Evolutionary conservation across 176 grass and related monocot species (phyloP).

Genomic region (Melocanna baccifera): DNA sequence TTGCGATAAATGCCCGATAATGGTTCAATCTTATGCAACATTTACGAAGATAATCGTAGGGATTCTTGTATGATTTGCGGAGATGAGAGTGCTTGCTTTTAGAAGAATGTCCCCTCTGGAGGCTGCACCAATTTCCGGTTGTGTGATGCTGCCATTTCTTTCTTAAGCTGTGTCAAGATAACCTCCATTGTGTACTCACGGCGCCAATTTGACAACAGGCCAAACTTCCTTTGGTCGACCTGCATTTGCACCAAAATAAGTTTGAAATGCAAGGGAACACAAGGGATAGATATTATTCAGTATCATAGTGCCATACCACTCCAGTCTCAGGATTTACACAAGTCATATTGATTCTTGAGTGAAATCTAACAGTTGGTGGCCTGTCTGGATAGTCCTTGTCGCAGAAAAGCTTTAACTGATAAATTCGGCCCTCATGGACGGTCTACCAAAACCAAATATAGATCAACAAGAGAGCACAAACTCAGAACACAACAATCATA

Average conservation of each 20-base stretch:
- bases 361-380: slow-evolving; percentile 33
- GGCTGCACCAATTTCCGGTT: slow-evolving; percentile 36
- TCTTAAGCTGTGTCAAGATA: slow-evolving; percentile 40
- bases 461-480: not conserved
- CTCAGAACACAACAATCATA: not conserved
- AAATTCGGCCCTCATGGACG: slow-evolving; percentile 29
- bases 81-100: not conserved
- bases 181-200: slow-evolving; percentile 34
- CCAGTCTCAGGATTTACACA: slow-evolving; percentile 33
- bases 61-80: not conserved
- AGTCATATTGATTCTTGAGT: slow-evolving; percentile 39
- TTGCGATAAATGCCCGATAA: slow-evolving; percentile 6
- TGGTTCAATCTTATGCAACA: slow-evolving; percentile 1
- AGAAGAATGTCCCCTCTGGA: slow-evolving; percentile 33
- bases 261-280: not conserved
- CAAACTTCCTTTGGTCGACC: slow-evolving; percentile 37
- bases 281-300: not conserved
- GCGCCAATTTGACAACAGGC: slow-evolving; percentile 23
- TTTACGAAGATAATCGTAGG: not conserved
- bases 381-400: slow-evolving; percentile 39
- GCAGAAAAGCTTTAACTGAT: slow-evolving; percentile 35
- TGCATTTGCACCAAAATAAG: not conserved
- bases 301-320: not conserved
- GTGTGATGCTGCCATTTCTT: slow-evolving; percentile 34
- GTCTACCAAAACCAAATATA: slow-evolving; percentile 23